Base-by-base conservation (phyloP, 768 basidiomycete species). In the Xerocomellus intermedius region DNA sequence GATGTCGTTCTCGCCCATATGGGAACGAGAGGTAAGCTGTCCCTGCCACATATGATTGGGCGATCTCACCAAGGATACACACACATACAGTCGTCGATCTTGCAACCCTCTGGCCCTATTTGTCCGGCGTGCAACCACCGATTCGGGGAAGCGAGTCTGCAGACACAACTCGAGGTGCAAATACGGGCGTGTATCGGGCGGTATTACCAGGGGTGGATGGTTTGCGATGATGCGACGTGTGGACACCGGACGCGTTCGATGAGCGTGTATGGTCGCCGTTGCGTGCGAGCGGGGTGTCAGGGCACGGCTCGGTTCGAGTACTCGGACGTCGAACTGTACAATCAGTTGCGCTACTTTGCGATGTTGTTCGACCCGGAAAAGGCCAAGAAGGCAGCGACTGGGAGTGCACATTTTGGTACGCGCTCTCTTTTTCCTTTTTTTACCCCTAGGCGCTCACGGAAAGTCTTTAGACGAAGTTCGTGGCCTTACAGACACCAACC, bases 191-290 rank as follows among this genome's bases (percentile, higher is more conserved):
- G 82, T 58, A 87, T 99, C 46, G 74, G 77, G 8, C 81, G 78
- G 62, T 98, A 95, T 71, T 98, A 99, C 66, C 84, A 97, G 64
- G 85, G 86, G 1, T 95, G 91, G 90, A 87, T 82, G 1, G 74
- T 88, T 6, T 99, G 97, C 72, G 82, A 94, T 62, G 97, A 98
- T 57, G 75, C 82, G 21, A 87, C 86, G 0, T 99, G 97, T 65
- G 82, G 82, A 9, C 79, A 84, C 56, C 81, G 90, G 36, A 94
- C 96, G n/a, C 79, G 97, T 19, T 90, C 87, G 80, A 96, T 98
- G 91, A 79, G 89, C 35, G 92, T 98, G 1, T 95, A 94, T 69
- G 94, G 93, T 7, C 81, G 85, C 32, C 77, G 87, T 47, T 99
- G 97, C 68, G 67, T 94, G 51, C 81, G 82, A 43, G 42, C 57